phyloP scores from a whole-genome alignment of 2,329 filamentous ascomycete species.

The Talaromyces piceae region DNA sequence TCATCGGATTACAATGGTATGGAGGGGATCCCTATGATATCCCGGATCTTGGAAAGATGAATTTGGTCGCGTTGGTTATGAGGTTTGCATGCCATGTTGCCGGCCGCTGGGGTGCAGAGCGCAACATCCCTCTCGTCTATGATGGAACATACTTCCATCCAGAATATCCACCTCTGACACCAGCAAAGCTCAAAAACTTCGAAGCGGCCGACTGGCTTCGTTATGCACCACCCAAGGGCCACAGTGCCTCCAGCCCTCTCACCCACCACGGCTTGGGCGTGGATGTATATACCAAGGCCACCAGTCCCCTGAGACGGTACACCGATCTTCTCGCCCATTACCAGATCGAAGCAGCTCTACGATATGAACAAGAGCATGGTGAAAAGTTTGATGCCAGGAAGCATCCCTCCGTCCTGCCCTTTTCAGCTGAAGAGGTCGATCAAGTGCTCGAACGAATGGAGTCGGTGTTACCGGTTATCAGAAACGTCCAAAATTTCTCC shows the following conservation, averaged over 20 bases:
- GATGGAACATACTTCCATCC: constrained; percentile 32
- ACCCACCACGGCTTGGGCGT: constrained; percentile 47
- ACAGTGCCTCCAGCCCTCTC: constrained; percentile 41
- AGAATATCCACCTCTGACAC: constrained; percentile 33
- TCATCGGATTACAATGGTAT: constrained; percentile 28
- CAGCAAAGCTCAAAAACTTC: constrained; percentile 35
- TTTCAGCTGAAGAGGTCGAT: constrained; percentile 41
- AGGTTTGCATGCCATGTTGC: constrained; percentile 41
- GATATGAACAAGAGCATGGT: constrained; percentile 45
- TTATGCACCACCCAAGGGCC: constrained; percentile 28
- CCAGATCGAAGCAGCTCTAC: constrained; percentile 57
- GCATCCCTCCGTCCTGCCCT: constrained; percentile 39
- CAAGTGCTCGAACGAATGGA: constrained; percentile 39
- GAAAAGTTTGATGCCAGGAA: constrained; percentile 30
- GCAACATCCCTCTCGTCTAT: constrained; percentile 30
- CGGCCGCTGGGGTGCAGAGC: constrained; percentile 28
- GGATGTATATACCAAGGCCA: constrained; percentile 49
- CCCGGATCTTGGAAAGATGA: constrained; percentile 28
- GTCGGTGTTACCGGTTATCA: constrained; percentile 34
- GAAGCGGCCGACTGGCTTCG: constrained; percentile 33
- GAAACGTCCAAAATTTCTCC: constrained; percentile 32
- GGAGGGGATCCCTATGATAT: constrained; percentile 30
- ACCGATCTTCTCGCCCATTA: constrained; percentile 56
- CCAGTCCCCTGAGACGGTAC: constrained; percentile 55
- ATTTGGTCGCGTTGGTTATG: constrained; percentile 46